Base-by-base conservation (phyloP, 108 stramenopile species). In the Nitzschia putrida region DNA sequence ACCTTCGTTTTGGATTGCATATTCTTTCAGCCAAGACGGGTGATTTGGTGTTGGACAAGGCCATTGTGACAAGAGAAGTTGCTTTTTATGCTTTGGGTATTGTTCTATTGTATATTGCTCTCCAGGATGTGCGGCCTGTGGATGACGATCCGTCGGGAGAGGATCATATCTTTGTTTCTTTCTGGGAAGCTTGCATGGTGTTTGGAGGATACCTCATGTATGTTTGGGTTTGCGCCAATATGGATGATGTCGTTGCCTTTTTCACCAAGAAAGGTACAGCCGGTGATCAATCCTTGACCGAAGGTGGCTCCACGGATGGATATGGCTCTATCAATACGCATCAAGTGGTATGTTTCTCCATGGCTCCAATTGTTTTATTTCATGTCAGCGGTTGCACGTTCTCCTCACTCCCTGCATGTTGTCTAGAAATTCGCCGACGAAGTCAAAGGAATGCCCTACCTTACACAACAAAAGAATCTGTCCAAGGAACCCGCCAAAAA, bases 151-250 rank as follows among this genome's bases (percentile, higher is more conserved):
- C 64, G 8, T 61, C 74, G 18, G 81, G 67, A 5, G 69, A 49
- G 39, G 80, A 85, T 21, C 79, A 81, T 52, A 76, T 92, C 7
- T 84, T 77, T 51, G 75, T 92, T 63, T 74, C 72, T 14, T 88
- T 86, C 49, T 54, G 53, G 59, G 84, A 86, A 14, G 81, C 85
- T 23, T 71, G 59, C 53, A 55, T 89, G 65, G 67, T 92, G 1
- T 84, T 92, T 76, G 76, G 79, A 11, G 80, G 82, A 14, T 92
- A 92, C 66, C 67, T 85, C 52, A 22, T 83, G 0, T 92, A 92
- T 71, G 88, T 92, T 6, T 26, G 83, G 25, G 83, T 88, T 7
- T 88, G 85, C 44, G 78, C 81, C 54, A 82, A 89, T 61, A 84
- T 83, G 71, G 80, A 86, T 16, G 44, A 53, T 1, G 69, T 84